A percentile compares a stretch with the other conserved stretches of the same genome.
Evolutionary conservation across 1,284 basidiomycete species (phyloP).

Genomic region (Coriolopsis trogii): DNA sequence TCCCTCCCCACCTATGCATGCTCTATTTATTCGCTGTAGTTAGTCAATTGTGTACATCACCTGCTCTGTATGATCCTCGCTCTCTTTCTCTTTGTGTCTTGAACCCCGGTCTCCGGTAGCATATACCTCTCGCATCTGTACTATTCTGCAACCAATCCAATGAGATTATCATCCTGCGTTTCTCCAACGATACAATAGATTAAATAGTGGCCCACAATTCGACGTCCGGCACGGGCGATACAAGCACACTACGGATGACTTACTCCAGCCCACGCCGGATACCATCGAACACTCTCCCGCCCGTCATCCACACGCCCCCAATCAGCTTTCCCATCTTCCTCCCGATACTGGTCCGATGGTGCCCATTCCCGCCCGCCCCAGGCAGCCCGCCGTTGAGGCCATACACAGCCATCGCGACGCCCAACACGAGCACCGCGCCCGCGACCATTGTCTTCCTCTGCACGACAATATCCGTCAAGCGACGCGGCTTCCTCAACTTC

Average conservation of each 20-base stretch:
- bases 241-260: not conserved
- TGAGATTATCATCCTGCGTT: too few species aligned
- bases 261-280: conserved; percentile 13
- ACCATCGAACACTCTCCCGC: conserved; percentile 37
- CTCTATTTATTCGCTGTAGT: too few species aligned
- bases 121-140: conserved; percentile 1
- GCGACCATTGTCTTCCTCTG: conserved; percentile 56
- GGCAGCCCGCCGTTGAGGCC: conserved; percentile 38
- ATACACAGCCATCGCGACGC: conserved; percentile 68
- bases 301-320: conserved; percentile 40
- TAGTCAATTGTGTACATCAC: conserved; percentile 1
- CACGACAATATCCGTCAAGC: conserved; percentile 33
- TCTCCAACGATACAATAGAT: not conserved
- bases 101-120: not conserved
- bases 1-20: not conserved
- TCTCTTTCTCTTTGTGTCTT: not conserved
- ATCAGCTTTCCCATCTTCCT: conserved; percentile 33
- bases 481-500: conserved; percentile 31
- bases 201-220: not conserved
- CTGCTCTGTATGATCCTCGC: conserved; percentile 1
- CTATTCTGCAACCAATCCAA: not conserved
- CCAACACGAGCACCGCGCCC: conserved; percentile 65
- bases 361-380: conserved; percentile 17
- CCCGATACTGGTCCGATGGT: conserved; percentile 22
- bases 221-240: not conserved